Conservation (phyloP, 768 basidiomycete genomes). For the Mrakia gelida region DNA sequence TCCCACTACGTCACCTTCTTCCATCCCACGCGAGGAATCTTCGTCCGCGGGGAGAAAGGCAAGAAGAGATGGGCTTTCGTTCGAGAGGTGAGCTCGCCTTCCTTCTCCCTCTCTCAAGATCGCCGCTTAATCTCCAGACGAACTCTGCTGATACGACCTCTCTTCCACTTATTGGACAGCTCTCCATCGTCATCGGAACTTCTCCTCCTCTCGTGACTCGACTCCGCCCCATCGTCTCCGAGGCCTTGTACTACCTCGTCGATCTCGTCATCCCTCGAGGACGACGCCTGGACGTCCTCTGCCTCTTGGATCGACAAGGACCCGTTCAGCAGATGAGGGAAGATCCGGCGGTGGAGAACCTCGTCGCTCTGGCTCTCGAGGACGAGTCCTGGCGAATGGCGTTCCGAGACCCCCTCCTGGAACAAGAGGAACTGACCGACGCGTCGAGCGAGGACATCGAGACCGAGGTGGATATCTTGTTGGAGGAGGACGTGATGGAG, state of each 20-base stretch:
- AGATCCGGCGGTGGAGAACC: no score
- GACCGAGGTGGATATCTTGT: no score
- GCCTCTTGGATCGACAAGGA: neutral
- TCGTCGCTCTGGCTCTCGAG: no score
- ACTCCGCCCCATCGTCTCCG: neutral
- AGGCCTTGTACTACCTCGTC: neutral
- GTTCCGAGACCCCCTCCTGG: no score
- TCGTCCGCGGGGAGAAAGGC: neutral
- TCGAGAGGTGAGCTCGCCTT: neutral
- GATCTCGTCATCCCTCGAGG: neutral
- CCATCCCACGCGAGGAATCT: neutral
- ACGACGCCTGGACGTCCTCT: neutral
- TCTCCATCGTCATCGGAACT: neutral
- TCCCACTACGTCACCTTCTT: neutral
- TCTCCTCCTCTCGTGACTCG: neutral
- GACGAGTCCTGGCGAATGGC: no score
- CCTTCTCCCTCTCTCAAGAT: no score
- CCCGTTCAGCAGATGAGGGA: no score
- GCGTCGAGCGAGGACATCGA: no score
- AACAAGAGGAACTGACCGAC: no score
- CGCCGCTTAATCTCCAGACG: neutral
- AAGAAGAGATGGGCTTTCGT: neutral
- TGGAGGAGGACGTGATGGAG: no score
- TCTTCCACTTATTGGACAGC: neutral
- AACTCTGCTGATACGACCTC: no score